Percentiles rank a stretch among this genome's conserved stretches.
phyloP scores from a whole-genome alignment of 2,329 filamentous ascomycete genomes.

The Cercospora sp. region DNA sequence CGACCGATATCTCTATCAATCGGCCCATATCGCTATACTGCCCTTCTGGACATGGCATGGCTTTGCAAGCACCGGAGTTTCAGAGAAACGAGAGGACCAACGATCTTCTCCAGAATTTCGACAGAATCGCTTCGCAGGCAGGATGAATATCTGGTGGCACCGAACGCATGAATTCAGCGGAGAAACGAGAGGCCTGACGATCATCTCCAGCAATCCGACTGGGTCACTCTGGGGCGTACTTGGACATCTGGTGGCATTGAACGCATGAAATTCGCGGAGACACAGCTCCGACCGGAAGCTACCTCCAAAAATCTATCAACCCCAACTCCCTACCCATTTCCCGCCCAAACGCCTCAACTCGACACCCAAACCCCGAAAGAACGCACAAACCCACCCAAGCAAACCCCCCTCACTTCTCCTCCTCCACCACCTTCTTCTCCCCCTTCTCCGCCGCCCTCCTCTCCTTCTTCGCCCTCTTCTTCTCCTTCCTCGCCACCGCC shows the following conservation, averaged over 20 bases:
- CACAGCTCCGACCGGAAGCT: neutral
- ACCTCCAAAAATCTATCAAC: neutral
- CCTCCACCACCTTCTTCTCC: neutral
- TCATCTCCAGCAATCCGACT: neutral
- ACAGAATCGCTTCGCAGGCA: neutral
- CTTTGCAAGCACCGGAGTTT: neutral
- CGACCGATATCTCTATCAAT: neutral
- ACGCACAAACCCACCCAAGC: neutral
- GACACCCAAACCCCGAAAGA: neutral
- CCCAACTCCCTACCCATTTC: neutral
- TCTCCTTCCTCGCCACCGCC: neutral
- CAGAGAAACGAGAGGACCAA: neutral
- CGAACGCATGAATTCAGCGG: neutral
- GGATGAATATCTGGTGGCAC: neutral
- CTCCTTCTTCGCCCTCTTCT: slow-evolving; percentile 4
- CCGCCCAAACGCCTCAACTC: neutral
- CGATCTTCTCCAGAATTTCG: neutral
- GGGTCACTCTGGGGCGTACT: neutral
- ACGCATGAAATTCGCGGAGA: neutral
- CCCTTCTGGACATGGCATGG: neutral
- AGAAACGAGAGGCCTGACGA: neutral
- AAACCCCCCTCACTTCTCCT: neutral
- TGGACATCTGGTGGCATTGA: neutral
- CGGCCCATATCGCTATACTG: neutral
- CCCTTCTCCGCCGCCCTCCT: slow-evolving; percentile 1